Base-by-base conservation (phyloP, 2,329 filamentous ascomycete genomes). In the Arthrobotrys entomopaga region DNA sequence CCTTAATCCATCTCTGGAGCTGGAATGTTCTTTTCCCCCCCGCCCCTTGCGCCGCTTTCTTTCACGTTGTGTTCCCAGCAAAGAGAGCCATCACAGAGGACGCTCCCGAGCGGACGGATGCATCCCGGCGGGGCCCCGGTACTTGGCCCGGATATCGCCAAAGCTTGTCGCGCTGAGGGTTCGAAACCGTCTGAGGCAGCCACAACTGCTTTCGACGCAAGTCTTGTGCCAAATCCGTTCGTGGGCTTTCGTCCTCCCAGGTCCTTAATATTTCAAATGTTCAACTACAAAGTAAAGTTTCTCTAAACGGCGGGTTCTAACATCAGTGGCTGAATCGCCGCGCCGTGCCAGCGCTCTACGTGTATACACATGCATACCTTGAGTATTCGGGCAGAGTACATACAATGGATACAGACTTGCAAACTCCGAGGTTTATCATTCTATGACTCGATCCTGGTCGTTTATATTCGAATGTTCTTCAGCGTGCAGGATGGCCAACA, bases 381-480 rank as follows among this genome's bases (percentile, higher is more conserved):
- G 10, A 34, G 29, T 34, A 34, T 34, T 34, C 10, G 10, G 29
- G 10, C 29, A 10, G 29, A 34, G 29, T n/a, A n/a, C n/a, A n/a
- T n/a, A n/a, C n/a, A n/a, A n/a, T n/a, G n/a, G 29, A 34, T 5
- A 34, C 29, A 34, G 29, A 46, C 13, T 46, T 1, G 42, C 16
- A 19, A n/a, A 46, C n/a, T 46, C 42, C 42, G 13, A 20, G 24
- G 2, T 19, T 10, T 43, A 22, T 13, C 53, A 57, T 57, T 57
- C 53, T 15, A 57, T 43, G 24, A 57, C 11, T 65, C 54, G 0
- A 22, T 76, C 43, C 57, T 3, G 1, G 49, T 43, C 63, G 34
- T 46, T 60, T 69, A 42, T 34, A 57, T 26, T 77, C 34, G 76
- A 53, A 46, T 71, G 26, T 49, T 13, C 6, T 19, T 46, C 4